phyloP scores from a whole-genome alignment of 352 stramenopile species.

The Elongisporangium prolatum region DNA sequence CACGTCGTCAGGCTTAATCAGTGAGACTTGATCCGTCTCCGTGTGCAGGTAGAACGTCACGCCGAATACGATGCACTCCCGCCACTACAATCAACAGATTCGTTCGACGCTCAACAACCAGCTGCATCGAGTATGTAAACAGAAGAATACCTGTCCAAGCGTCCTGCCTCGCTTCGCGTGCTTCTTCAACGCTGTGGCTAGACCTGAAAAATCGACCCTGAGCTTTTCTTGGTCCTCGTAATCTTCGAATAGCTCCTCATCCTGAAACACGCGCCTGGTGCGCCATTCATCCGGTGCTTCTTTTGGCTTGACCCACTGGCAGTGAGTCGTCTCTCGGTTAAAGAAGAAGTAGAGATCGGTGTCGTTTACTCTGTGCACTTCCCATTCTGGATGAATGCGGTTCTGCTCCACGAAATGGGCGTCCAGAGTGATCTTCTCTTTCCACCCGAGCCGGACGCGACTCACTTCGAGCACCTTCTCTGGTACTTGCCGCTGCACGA shows the following conservation, averaged over 20 bases:
- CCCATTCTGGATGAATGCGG: slow-evolving; percentile 40
- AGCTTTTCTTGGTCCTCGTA: slow-evolving; percentile 40
- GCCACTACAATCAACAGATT: slow-evolving; percentile 19
- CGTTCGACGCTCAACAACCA: not conserved
- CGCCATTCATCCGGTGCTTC: slow-evolving; percentile 35
- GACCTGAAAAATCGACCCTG: slow-evolving; percentile 39
- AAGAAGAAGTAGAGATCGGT: slow-evolving; percentile 75
- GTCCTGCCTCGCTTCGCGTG: slow-evolving; percentile 34
- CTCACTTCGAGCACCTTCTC: slow-evolving; percentile 26
- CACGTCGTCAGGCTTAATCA: slow-evolving; percentile 57
- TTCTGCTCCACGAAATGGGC: slow-evolving; percentile 56
- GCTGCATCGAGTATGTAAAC: not conserved
- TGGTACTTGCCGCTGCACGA: slow-evolving; percentile 62
- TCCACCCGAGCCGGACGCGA: slow-evolving; percentile 42
- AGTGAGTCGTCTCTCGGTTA: slow-evolving; percentile 40
- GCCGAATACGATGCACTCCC: slow-evolving; percentile 43
- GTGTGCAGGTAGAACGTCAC: slow-evolving; percentile 53
- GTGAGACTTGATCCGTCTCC: slow-evolving; percentile 21
- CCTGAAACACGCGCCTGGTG: slow-evolving; percentile 54
- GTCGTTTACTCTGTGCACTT: slow-evolving; percentile 50
- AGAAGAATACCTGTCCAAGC: slow-evolving; percentile 16
- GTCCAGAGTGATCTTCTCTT: slow-evolving; percentile 46
- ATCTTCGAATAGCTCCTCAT: slow-evolving; percentile 37
- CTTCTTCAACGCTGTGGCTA: slow-evolving; percentile 20
- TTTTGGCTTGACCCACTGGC: slow-evolving; percentile 51